A percentile compares a stretch with the other conserved stretches of the same genome.
Evolutionary conservation across 768 basidiomycete genomes (phyloP).

Genomic region (Russula olivacea): DNA sequence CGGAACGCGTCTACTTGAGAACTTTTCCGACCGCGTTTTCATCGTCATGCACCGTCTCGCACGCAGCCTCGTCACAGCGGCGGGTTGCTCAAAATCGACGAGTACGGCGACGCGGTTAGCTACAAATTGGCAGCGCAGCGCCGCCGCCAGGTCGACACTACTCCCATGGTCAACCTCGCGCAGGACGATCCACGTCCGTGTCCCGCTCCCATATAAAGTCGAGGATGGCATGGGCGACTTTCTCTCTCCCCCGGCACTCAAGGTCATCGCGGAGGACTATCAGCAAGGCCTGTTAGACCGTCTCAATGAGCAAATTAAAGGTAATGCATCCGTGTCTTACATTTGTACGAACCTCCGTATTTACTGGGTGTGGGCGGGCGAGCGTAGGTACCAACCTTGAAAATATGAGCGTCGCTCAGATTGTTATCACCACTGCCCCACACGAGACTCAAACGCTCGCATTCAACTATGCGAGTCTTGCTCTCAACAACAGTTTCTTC

Average conservation of each 20-base stretch:
- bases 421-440: constrained; percentile 60
- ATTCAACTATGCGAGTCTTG: constrained; percentile 89
- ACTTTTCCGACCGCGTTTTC: background rate
- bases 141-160: background rate
- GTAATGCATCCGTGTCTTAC: constrained; percentile 37
- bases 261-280: constrained; percentile 71
- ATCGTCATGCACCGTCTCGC: constrained; percentile 18
- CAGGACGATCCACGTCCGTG: constrained; percentile 43
- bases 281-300: constrained; percentile 78
- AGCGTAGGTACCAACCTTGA: constrained; percentile 50
- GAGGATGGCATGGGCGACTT: constrained; percentile 75
- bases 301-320: constrained; percentile 66
- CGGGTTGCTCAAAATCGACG: background rate
- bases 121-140: background rate
- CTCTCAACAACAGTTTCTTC: constrained; percentile 95
- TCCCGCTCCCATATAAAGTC: constrained; percentile 55
- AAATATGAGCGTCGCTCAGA: constrained; percentile 57
- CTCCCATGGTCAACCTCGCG: constrained; percentile 25
- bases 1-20: background rate
- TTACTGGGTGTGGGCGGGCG: background rate
- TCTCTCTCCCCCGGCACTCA: constrained; percentile 65
- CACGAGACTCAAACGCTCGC: constrained; percentile 55
- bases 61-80: constrained; percentile 1
- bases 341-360: constrained; percentile 13
- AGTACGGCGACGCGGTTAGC: background rate